Percentiles rank a stretch among this genome's conserved stretches.
Evolutionary conservation across 805 yeast genomes (phyloP).

Genomic region (Grigorovia jiainica): DNA sequence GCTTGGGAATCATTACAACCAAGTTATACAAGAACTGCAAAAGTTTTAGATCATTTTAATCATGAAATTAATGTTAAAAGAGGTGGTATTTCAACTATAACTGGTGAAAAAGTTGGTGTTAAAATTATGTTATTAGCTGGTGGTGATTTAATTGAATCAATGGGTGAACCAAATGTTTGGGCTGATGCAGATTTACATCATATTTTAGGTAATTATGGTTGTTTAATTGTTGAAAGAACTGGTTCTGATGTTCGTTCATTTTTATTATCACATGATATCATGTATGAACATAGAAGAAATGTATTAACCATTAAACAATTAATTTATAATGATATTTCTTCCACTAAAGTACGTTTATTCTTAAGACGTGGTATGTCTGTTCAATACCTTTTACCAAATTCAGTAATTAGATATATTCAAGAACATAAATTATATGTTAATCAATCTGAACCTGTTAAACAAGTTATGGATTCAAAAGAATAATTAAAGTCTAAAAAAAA

Average conservation of each 20-base stretch:
- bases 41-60: constrained; percentile 92
- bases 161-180: constrained; percentile 99
- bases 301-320: constrained; percentile 91
- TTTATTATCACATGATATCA: constrained; percentile 85
- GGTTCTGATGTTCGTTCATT: constrained; percentile 93
- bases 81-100: constrained; percentile 63
- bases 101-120: constrained; percentile 65
- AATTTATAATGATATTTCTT: constrained; percentile 90
- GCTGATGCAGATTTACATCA: constrained; percentile 92
- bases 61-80: constrained; percentile 86
- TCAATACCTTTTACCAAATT: constrained; percentile 85
- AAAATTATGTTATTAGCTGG: constrained; percentile 96
- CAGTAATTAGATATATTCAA: constrained; percentile 89
- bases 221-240: constrained; percentile 92
- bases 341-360: constrained; percentile 89
- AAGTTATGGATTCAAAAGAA: constrained; percentile 41
- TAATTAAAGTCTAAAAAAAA: too few relatives aligned
- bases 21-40: constrained; percentile 84
- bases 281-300: constrained; percentile 93
- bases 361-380: constrained; percentile 94
- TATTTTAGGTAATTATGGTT: constrained; percentile 90
- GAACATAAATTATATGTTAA: constrained; percentile 79
- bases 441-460: constrained; percentile 90
- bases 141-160: constrained; percentile 92
- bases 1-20: constrained; percentile 97